phyloP scores from a whole-genome alignment of 1,284 basidiomycete species.

The Phellopilus nigrolimitatus region DNA sequence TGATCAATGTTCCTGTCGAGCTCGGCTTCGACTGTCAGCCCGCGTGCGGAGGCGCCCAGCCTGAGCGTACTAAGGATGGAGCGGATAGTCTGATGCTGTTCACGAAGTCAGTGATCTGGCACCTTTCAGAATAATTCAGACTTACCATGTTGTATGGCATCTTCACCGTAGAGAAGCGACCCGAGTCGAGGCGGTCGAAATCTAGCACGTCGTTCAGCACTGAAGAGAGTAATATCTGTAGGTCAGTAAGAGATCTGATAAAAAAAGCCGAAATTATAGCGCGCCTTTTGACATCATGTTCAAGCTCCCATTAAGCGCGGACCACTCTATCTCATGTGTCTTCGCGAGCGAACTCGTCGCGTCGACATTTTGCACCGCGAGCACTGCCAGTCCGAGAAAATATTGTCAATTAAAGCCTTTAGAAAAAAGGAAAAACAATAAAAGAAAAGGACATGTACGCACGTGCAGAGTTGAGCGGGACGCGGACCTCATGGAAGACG shows the following conservation, averaged over 20 bases:
- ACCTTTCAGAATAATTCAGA: constrained; percentile 12
- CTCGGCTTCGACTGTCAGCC: constrained; percentile 61
- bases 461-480: constrained; percentile 52
- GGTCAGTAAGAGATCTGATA: too few relatives aligned
- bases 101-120: constrained; percentile 48
- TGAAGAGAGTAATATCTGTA: too few relatives aligned
- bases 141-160: constrained; percentile 22
- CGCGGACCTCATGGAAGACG: constrained; percentile 39
- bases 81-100: constrained; percentile 78
- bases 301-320: constrained; percentile 75
- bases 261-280: constrained; percentile 9
- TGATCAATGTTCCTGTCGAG: constrained; percentile 75
- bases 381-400: too few relatives aligned
- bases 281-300: constrained; percentile 52
- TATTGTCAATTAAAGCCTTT: neutral
- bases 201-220: constrained; percentile 51
- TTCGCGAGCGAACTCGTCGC: constrained; percentile 60
- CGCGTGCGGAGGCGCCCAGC: constrained; percentile 68
- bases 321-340: constrained; percentile 74
- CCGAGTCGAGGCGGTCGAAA: constrained; percentile 68
- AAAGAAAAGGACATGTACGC: constrained; percentile 19
- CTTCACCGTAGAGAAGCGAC: constrained; percentile 68
- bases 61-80: constrained; percentile 75
- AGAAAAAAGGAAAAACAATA: constrained; percentile 2
- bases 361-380: constrained; percentile 88